Evolutionary conservation across 2,329 filamentous ascomycete genomes (phyloP), one percentile per base, ranked within the genome.

Genomic region (Parasarocladium wereldwijsianum): DNA sequence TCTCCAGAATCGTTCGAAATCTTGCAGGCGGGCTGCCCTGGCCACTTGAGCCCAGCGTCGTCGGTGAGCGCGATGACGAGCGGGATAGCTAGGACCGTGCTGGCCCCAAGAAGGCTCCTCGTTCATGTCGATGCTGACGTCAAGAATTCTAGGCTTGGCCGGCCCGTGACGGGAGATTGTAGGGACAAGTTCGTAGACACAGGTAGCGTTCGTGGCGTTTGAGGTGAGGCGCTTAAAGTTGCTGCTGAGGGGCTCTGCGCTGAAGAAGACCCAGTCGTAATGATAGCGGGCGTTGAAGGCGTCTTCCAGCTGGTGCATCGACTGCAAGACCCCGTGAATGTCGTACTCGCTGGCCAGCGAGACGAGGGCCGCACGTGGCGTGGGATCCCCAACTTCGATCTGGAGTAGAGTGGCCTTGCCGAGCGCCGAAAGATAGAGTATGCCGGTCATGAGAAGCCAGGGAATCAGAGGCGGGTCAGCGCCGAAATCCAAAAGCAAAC

Each of bases 191-290:
- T 86, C 76, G 46, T 80, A 90, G 40, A 66, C 62, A 42, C 76
- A 76, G 40, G 74, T 67, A 3, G 80, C 79, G 33, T 71, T 71
- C 2, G 82, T 87, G 21, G 70, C 67, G 26, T 72, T 76, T 29
- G 65, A 62, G 0, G 79, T 83, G 34, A 60, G 58, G 20, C 58
- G 56, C 47, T 81, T 86, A 60, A 92, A 92, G 35, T 79, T 71
- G 7, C 81, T 70, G 4, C 74, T 76, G 47, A 92, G 85, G 4
- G 76, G 73, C 31, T 76, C 69, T 43, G 84, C 74, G 52, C 86
- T 90, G 64, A 90, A 83, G 57, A 92, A 87, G 24, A 81, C 76
- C 78, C 83, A 92, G 25, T 84, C 79, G 46, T 92, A 92, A 43
- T 79, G 78, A 59, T 84, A 79, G 39, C 82, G 83, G 45, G 60